Percentiles rank a stretch among this genome's conserved stretches.
Conservation (phyloP, 371 early-diverging fungal species). For the Mortierella sp. region DNA sequence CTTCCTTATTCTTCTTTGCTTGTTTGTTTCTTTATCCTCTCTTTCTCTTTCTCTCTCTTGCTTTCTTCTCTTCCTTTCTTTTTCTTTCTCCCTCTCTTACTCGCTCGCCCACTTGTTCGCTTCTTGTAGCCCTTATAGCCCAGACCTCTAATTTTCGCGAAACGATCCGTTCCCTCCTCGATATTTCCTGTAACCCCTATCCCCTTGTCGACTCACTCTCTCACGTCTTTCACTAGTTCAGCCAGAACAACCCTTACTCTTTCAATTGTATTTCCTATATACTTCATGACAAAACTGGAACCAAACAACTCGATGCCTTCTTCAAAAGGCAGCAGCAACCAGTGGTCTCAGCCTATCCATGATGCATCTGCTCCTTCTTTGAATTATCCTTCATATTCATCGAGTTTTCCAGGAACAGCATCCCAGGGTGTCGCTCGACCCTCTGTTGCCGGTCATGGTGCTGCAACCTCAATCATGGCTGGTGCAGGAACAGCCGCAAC, state of each 20-base stretch:
- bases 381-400: constrained; percentile 41
- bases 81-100: background rate
- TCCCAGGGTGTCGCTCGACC: constrained; percentile 18
- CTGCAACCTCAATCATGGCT: constrained; percentile 23
- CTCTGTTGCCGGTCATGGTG: constrained; percentile 13
- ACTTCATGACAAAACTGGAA: constrained; percentile 39
- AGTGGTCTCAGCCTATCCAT: constrained; percentile 47
- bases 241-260: background rate
- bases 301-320: constrained; percentile 32
- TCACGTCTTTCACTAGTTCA: background rate
- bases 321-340: constrained; percentile 26
- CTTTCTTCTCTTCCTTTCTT: background rate
- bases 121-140: background rate
- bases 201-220: background rate
- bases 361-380: constrained; percentile 31
- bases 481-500: constrained; percentile 18
- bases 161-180: background rate
- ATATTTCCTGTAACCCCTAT: background rate
- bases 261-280: background rate
- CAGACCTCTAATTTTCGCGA: background rate
- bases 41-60: background rate
- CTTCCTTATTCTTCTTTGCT: constrained; percentile 6
- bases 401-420: constrained; percentile 34
- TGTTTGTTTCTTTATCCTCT: background rate
- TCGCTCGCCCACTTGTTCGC: background rate